Evolutionary conservation across 257 asterid species (phyloP).

Genomic region (Jacaranda mimosifolia): DNA sequence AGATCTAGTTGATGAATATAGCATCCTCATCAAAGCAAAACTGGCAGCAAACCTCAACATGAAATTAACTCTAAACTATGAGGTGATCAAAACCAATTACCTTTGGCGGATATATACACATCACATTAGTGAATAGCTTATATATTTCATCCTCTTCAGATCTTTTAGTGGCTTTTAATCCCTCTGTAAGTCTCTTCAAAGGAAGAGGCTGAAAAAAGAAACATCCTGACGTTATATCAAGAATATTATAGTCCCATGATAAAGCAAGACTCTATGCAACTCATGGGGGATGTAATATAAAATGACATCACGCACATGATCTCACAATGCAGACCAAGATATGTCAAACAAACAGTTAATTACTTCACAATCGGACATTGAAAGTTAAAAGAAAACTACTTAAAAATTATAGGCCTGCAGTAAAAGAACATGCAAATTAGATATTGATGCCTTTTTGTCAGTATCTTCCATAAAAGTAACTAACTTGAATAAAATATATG

Average conservation of each 20-base stretch:
- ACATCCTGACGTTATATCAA: constrained; percentile 17
- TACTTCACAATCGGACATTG: constrained; percentile 6
- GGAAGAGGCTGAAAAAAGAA: constrained; percentile 82
- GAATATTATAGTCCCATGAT: constrained; percentile 22
- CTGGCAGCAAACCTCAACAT: constrained; percentile 13
- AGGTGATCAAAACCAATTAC: constrained; percentile 45
- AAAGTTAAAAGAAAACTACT: constrained; percentile 16
- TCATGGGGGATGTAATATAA: constrained; percentile 12
- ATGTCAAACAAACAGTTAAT: constrained; percentile 7
- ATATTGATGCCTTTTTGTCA: not conserved
- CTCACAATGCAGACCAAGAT: constrained; percentile 8
- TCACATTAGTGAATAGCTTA: constrained; percentile 79
- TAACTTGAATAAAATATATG: constrained; percentile 14
- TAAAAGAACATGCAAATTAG: constrained; percentile 6
- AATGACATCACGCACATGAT: not conserved
- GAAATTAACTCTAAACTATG: not conserved
- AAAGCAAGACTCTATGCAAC: constrained; percentile 14
- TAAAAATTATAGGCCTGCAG: not conserved
- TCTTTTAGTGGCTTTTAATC: constrained; percentile 65
- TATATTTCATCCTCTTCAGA: constrained; percentile 72
- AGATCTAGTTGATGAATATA: constrained; percentile 22
- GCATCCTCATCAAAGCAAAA: constrained; percentile 18
- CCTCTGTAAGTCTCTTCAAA: constrained; percentile 84
- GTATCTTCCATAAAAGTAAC: constrained; percentile 8
- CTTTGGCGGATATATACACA: constrained; percentile 78